phyloP scores from a whole-genome alignment of 345 rosid genomes.

The Eutrema japonicum region DNA sequence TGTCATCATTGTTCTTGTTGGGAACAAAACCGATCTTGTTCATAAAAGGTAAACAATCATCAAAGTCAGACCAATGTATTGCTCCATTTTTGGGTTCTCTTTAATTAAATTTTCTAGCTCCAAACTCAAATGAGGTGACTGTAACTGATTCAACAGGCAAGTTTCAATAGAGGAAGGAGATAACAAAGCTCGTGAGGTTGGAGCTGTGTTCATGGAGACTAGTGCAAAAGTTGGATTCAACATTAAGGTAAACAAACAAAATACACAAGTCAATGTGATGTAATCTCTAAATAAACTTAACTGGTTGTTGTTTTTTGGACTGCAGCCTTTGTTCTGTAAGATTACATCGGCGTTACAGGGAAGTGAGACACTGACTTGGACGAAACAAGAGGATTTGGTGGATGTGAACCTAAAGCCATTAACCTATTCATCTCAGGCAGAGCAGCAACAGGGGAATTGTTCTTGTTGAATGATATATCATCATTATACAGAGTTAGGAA shows the following conservation, averaged over 20 bases:
- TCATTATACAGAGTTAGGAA: background rate
- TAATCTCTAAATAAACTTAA: background rate
- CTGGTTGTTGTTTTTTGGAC: background rate
- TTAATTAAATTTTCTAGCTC: background rate
- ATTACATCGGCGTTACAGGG: conserved; percentile 87
- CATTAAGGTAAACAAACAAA: conserved; percentile 59
- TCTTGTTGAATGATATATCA: conserved; percentile 55
- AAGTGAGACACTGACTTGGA: conserved; percentile 72
- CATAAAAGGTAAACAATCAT: conserved; percentile 54
- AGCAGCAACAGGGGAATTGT: conserved; percentile 74
- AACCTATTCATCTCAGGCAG: conserved; percentile 62
- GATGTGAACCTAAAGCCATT: conserved; percentile 84
- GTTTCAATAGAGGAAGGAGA: conserved; percentile 93
- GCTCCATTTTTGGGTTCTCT: too few relatives aligned
- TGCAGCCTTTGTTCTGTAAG: conserved; percentile 88
- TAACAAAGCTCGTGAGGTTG: conserved; percentile 70
- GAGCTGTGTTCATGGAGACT: conserved; percentile 87
- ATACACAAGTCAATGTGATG: background rate
- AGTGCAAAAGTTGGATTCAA: conserved; percentile 95
- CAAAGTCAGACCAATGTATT: background rate
- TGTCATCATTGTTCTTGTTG: conserved; percentile 79
- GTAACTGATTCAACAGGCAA: conserved; percentile 56
- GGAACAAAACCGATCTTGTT: conserved; percentile 89
- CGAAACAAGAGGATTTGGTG: conserved; percentile 89
- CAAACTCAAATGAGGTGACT: background rate